Conservation (phyloP, 2,329 filamentous ascomycete genomes). For the Leptographium wingfieldii region DNA sequence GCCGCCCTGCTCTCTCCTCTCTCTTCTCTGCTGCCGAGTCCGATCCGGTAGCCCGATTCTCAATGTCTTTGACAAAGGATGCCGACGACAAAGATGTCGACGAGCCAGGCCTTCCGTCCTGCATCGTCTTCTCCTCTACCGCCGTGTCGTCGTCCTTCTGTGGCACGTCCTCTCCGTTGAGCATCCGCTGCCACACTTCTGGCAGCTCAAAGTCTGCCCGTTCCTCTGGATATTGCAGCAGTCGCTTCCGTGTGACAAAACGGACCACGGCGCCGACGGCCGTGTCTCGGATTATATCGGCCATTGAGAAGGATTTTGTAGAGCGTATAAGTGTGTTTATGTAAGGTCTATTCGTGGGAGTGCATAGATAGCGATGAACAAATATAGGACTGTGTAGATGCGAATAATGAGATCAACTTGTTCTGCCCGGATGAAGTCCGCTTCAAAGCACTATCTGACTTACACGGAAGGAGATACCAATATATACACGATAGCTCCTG, state of each 20-base stretch:
- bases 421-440: neutral
- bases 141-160: neutral
- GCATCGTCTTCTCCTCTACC: neutral
- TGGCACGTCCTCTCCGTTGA: slow-evolving; percentile 53
- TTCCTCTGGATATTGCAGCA: slow-evolving; percentile 51
- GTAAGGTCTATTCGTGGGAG: no score
- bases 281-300: slow-evolving; percentile 9
- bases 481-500: neutral
- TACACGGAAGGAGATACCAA: neutral
- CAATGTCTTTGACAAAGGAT: neutral
- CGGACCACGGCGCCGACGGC: slow-evolving; percentile 19
- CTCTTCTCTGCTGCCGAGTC: neutral
- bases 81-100: neutral
- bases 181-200: slow-evolving; percentile 51
- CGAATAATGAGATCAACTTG: neutral
- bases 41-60: neutral
- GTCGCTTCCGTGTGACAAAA: slow-evolving; percentile 16
- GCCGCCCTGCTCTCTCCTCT: neutral
- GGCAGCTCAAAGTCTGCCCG: slow-evolving; percentile 51
- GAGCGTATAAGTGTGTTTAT: neutral
- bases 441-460: no score
- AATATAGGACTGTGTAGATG: no score
- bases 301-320: neutral
- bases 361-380: neutral
- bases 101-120: neutral